phyloP scores from a whole-genome alignment of 1,284 basidiomycete genomes.

The Heterobasidion annosum region DNA sequence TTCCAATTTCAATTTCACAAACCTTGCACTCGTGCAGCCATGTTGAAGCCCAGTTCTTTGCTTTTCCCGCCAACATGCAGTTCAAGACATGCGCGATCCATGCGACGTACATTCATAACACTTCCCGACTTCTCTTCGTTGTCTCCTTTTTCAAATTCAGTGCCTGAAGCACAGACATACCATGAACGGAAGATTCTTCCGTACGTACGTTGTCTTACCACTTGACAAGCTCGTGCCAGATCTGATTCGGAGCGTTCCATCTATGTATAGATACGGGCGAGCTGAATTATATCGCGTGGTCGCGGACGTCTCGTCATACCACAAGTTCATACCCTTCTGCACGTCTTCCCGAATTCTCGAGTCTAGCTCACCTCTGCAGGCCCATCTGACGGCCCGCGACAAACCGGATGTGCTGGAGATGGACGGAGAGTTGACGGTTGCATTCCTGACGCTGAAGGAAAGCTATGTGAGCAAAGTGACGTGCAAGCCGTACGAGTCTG shows the following conservation, averaged over 20 bases:
- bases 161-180: conserved; percentile 28
- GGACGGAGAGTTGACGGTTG: conserved; percentile 83
- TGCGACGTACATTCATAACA: conserved; percentile 21
- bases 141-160: conserved; percentile 22
- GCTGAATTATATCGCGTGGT: conserved; percentile 82
- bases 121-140: conserved; percentile 30
- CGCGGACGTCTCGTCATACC: conserved; percentile 82
- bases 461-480: conserved; percentile 83
- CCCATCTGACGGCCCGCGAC: background rate
- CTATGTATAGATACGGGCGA: conserved; percentile 49
- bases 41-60: background rate
- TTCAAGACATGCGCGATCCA: background rate
- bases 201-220: conserved; percentile 36
- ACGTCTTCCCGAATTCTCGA: conserved; percentile 63
- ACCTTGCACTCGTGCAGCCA: background rate
- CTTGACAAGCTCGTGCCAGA: background rate
- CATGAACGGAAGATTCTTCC: conserved; percentile 70
- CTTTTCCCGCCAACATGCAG: background rate
- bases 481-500: conserved; percentile 66
- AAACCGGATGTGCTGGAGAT: conserved; percentile 24
- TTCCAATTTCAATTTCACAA: too few relatives aligned
- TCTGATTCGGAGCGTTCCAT: background rate
- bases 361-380: background rate
- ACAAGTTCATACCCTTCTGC: conserved; percentile 87
- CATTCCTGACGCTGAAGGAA: conserved; percentile 84